These are phyloP conservation scores for Coprinellus aureogranulatus DNA, from an alignment of 768 basidiomycete genomes.

Conservation along the genomic window DNA sequence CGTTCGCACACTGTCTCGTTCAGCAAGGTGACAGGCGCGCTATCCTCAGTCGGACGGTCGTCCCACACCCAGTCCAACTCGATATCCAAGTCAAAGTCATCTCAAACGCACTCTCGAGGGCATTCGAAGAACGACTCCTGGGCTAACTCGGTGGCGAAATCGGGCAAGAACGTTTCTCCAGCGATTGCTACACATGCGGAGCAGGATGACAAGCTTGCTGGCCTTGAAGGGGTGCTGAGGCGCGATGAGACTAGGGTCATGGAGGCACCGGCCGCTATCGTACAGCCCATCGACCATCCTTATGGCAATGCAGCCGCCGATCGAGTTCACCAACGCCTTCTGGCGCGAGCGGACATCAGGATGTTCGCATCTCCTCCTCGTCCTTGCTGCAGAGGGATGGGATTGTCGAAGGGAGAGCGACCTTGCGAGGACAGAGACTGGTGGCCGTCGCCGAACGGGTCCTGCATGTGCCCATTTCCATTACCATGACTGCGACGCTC, in stretches of 20 bases:
- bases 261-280: constrained; percentile 43
- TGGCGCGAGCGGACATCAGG: constrained; percentile 26
- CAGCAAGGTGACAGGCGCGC: constrained; percentile 17
- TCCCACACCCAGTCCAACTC: constrained; percentile 39
- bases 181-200: background rate
- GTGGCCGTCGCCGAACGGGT: too few relatives aligned
- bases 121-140: constrained; percentile 46
- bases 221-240: constrained; percentile 40
- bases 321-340: constrained; percentile 29
- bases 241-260: constrained; percentile 41
- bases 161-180: too few relatives aligned
- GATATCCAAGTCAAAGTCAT: constrained; percentile 33
- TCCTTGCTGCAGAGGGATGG: too few relatives aligned
- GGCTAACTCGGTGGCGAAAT: constrained; percentile 39
- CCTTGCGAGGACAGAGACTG: too few relatives aligned
- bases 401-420: too few relatives aligned
- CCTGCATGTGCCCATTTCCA: too few relatives aligned
- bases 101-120: constrained; percentile 33
- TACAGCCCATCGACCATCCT: constrained; percentile 16
- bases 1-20: constrained; percentile 15
- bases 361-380: too few relatives aligned
- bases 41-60: constrained; percentile 9
- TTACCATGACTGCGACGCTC: too few relatives aligned
- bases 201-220: constrained; percentile 17
- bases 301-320: constrained; percentile 15